Conservation (phyloP, 1,139 yeast species). For the Debaryomyces psychrophilus region DNA sequence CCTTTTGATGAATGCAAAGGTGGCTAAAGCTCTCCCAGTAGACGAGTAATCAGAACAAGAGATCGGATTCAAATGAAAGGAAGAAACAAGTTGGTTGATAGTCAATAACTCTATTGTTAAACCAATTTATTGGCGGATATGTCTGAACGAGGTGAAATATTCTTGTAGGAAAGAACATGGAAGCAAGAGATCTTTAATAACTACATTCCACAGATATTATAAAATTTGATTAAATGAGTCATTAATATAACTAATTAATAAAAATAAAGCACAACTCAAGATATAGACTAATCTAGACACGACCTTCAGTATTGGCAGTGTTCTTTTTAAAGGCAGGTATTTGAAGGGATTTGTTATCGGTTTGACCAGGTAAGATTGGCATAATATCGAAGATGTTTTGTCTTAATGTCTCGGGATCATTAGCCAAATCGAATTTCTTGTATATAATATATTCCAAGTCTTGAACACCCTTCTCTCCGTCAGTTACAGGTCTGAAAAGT, state of each 20-base stretch:
- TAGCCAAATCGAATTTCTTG: slow-evolving; percentile 49
- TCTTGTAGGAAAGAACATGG: no score
- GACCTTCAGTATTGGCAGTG: not conserved
- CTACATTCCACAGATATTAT: not conserved
- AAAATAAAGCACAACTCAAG: not conserved
- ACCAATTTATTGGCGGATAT: no score
- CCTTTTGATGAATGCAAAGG: no score
- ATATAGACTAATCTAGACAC: not conserved
- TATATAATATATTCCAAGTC: slow-evolving; percentile 66
- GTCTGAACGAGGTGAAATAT: no score
- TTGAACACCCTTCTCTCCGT: slow-evolving; percentile 25
- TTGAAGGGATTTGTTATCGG: slow-evolving; percentile 61
- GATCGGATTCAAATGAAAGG: no score
- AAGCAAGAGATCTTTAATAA: no score
- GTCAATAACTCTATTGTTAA: no score
- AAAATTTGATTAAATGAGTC: not conserved
- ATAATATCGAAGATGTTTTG: slow-evolving; percentile 62
- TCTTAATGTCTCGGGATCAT: slow-evolving; percentile 53
- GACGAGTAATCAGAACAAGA: no score
- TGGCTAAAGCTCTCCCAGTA: no score
- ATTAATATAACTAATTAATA: not conserved
- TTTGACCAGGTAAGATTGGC: slow-evolving; percentile 80
- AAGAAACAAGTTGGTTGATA: no score
- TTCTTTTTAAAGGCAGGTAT: slow-evolving; percentile 56
- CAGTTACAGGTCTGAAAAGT: slow-evolving; percentile 54